Conservation (phyloP, 352 stramenopile genomes). For the Phytophthora syringae region DNA sequence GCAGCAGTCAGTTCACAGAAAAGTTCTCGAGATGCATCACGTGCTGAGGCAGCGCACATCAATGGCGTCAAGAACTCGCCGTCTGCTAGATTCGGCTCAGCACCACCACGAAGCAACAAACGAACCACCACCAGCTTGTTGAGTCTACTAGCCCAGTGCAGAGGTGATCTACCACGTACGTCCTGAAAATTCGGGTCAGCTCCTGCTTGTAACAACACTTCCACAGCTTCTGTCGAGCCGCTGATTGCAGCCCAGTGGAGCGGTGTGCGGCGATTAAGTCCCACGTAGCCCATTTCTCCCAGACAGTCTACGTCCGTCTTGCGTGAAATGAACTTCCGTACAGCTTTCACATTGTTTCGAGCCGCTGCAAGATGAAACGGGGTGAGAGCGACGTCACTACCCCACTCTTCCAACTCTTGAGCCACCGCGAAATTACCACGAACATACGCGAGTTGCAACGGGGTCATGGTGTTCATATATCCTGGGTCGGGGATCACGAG, state of each 20-base stretch:
- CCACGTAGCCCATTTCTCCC: constrained; percentile 73
- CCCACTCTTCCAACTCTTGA: constrained; percentile 73
- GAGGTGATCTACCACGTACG: constrained; percentile 52
- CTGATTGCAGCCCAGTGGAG: constrained; percentile 77
- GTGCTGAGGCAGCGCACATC: constrained; percentile 30
- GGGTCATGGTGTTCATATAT: constrained; percentile 78
- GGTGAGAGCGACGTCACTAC: constrained; percentile 71
- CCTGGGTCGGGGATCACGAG: constrained; percentile 70
- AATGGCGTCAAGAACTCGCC: constrained; percentile 54
- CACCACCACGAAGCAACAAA: constrained; percentile 41
- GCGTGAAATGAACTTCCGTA: constrained; percentile 59
- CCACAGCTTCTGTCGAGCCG: constrained; percentile 49
- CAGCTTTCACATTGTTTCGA: constrained; percentile 49
- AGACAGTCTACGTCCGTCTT: constrained; percentile 62
- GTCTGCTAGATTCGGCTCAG: constrained; percentile 48
- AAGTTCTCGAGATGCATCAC: constrained; percentile 25
- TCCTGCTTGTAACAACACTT: constrained; percentile 55
- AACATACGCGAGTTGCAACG: constrained; percentile 71
- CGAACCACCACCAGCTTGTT: constrained; percentile 63
- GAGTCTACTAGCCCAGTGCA: constrained; percentile 71
- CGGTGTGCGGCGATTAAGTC: constrained; percentile 71
- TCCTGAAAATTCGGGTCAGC: constrained; percentile 78
- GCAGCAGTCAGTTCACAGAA: constrained; percentile 46
- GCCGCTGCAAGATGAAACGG: constrained; percentile 67
- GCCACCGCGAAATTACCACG: constrained; percentile 71